Conservation (phyloP, 2,329 filamentous ascomycete genomes). For the Arthrobotrys musiformis region DNA sequence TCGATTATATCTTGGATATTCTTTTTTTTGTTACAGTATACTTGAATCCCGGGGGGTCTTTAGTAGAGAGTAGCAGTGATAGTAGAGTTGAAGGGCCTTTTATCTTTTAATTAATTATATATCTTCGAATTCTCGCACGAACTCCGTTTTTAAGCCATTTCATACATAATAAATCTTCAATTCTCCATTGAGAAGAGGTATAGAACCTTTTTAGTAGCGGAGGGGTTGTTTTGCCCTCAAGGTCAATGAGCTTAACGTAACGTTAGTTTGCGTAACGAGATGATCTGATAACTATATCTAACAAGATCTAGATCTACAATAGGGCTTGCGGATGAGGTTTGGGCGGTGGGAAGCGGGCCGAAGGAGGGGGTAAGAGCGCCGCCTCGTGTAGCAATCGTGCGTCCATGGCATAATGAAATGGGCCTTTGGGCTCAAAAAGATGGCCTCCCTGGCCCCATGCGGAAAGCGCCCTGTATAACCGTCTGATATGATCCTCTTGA, state of each 20-base stretch:
- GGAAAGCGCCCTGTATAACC: constrained; percentile 4
- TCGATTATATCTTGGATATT: constrained; percentile 5
- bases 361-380: constrained; percentile 7
- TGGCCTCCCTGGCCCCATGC: background rate
- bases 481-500: background rate
- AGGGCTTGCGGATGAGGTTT: constrained; percentile 31
- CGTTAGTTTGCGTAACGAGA: too few relatives aligned
- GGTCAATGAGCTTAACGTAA: too few relatives aligned
- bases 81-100: background rate
- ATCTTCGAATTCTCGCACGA: background rate
- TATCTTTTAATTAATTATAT: background rate
- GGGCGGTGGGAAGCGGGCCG: constrained; percentile 26
- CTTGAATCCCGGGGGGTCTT: background rate
- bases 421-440: background rate
- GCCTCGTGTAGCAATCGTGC: too few relatives aligned
- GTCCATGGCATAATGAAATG: background rate
- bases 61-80: background rate
- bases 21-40: background rate
- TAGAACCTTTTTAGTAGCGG: too few relatives aligned
- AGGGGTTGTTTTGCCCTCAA: too few relatives aligned
- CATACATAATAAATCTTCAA: too few relatives aligned
- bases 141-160: too few relatives aligned
- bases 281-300: too few relatives aligned
- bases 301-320: too few relatives aligned
- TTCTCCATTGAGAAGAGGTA: too few relatives aligned